Base-by-base conservation (phyloP, 2,329 filamentous ascomycete species). In the Colletotrichum sp. region DNA sequence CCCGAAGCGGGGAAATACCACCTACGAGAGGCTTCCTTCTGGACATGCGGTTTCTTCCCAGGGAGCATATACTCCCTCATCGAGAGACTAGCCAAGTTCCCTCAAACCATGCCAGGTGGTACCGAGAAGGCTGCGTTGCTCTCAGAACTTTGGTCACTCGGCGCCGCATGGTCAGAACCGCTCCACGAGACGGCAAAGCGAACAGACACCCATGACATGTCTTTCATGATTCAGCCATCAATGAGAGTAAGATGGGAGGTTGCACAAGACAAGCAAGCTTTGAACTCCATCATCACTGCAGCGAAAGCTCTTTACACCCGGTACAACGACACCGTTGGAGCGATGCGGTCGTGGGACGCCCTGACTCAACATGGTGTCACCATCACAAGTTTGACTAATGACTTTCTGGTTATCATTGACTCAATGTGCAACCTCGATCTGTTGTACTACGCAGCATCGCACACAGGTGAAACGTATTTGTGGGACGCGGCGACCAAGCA, bases 181-280 rank as follows among this genome's bases (percentile, higher is more conserved):
- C 78, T 88, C 0, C 84, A 85, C 77, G 26, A 72, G 36, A 82
- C 83, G 77, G 82, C 83, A 21, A 79, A 77, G 76, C 85, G 87
- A 6, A 89, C 84, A 6, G 88, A 90, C 70, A 91, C 89, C 0
- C 89, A 91, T 71, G 89, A 91, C 65, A 86, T 91, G 82, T 88
- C 87, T 0, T 91, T 91, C 77, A 90, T 91, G 78, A 87, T 90
- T 5, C 85, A 88, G 26, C 89, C 89, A 0, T 86, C 87, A 2
- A 82, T 89, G 68, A 87, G 87, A 49, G 86, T 86, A 16, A 84
- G 87, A 6, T 90, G 88, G 87, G 87, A 89, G 49, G 81, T 89
- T 8, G 83, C 85, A 0, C 83, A 84, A 0, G 85, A 88, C 57
- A 63, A 77, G 4, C 71, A 82, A 26, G 87, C 86, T 30, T 78